Evolutionary conservation across 208 protist genomes (phyloP).

Genomic region (Crithidia thermophila): DNA sequence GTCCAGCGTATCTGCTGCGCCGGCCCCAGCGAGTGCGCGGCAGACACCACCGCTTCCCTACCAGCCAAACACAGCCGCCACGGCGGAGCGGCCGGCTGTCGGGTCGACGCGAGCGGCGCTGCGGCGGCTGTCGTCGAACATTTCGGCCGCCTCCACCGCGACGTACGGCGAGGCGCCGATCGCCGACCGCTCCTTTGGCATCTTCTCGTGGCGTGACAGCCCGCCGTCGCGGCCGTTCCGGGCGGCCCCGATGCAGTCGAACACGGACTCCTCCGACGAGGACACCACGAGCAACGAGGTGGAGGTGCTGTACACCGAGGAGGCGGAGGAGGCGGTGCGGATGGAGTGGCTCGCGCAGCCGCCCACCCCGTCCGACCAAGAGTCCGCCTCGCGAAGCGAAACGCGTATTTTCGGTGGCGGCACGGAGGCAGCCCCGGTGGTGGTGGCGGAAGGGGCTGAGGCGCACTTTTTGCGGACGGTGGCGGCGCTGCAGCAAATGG

Average conservation of each 20-base stretch:
- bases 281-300: neutral
- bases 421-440: too few species aligned
- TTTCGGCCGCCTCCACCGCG: constrained; percentile 12
- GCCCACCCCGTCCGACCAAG: neutral
- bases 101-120: neutral
- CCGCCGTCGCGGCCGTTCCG: constrained; percentile 15
- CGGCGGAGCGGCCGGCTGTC: constrained; percentile 2
- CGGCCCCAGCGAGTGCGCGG: neutral
- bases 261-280: neutral
- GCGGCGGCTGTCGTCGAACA: constrained; percentile 5
- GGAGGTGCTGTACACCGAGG: neutral
- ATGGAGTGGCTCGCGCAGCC: neutral
- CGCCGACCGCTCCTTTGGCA: constrained; percentile 3
- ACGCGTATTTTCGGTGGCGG: too few species aligned
- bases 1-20: neutral
- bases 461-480: too few species aligned
- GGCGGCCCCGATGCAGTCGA: constrained; percentile 16
- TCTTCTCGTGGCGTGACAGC: constrained; percentile 20
- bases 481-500: too few species aligned
- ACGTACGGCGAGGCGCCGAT: constrained; percentile 4
- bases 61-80: neutral
- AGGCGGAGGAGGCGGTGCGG: neutral
- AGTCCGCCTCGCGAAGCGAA: too few species aligned
- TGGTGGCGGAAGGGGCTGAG: too few species aligned
- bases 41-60: neutral